Percentiles rank a stretch among this genome's conserved stretches.
Conservation (phyloP, 2,329 filamentous ascomycete species). For the Arthroderma sp. region DNA sequence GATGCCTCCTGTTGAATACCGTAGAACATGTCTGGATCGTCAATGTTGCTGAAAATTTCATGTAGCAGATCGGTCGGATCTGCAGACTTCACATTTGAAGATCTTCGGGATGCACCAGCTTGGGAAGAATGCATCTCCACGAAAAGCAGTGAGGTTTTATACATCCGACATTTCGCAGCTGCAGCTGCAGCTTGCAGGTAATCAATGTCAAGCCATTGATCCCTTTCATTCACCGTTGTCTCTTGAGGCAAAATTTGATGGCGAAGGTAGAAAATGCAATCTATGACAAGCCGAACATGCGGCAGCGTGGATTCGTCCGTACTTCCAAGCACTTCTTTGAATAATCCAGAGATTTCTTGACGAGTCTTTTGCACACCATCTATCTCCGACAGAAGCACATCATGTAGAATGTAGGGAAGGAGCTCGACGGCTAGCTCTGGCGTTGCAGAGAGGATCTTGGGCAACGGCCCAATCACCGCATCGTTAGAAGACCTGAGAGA, state of each 20-base stretch:
- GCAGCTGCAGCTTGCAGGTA: constrained; percentile 55
- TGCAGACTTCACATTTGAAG: constrained; percentile 43
- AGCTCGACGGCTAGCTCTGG: constrained; percentile 57
- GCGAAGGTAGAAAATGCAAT: constrained; percentile 74
- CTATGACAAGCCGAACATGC: constrained; percentile 60
- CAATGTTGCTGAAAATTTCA: constrained; percentile 77
- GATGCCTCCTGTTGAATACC: constrained; percentile 69
- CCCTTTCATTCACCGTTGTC: constrained; percentile 61
- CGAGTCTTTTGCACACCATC: constrained; percentile 48
- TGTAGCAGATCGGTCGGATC: constrained; percentile 58
- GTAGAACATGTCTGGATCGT: constrained; percentile 94
- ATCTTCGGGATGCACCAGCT: constrained; percentile 49
- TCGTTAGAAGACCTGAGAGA: constrained; percentile 47
- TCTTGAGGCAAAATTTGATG: constrained; percentile 66
- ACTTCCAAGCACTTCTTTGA: constrained; percentile 50
- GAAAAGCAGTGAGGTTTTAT: constrained; percentile 73
- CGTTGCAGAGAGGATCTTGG: constrained; percentile 51
- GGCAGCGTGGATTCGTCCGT: constrained; percentile 34
- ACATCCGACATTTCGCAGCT: constrained; percentile 67
- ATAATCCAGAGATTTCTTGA: constrained; percentile 49
- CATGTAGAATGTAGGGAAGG: constrained; percentile 74
- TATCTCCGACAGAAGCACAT: constrained; percentile 59
- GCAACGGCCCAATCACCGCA: constrained; percentile 55
- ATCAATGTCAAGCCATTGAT: constrained; percentile 77
- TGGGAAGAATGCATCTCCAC: constrained; percentile 56